Evolutionary conservation across 1,139 yeast genomes (phyloP).

Genomic region (Taiozyma sp.): DNA sequence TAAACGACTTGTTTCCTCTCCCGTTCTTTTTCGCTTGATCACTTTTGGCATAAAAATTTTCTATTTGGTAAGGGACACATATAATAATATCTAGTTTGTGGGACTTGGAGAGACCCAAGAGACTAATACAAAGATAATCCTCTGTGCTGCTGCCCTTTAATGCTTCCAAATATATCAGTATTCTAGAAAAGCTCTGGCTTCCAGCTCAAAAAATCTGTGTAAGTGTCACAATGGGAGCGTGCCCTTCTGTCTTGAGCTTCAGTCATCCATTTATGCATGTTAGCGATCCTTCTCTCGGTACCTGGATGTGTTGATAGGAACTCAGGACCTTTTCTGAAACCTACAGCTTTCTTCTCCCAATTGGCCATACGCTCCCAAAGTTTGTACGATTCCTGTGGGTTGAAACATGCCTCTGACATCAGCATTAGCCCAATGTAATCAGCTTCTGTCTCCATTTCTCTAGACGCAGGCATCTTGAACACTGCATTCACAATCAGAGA

Average conservation of each 20-base stretch:
- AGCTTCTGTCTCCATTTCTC: conserved; percentile 95
- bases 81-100: background rate
- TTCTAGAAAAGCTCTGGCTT: background rate
- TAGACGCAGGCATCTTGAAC: conserved; percentile 74
- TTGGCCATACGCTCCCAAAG: conserved; percentile 81
- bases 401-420: conserved; percentile 84
- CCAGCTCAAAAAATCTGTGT: conserved; percentile 7
- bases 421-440: conserved; percentile 90
- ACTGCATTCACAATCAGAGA: conserved; percentile 52
- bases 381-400: conserved; percentile 64
- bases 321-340: conserved; percentile 38
- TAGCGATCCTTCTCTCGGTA: conserved; percentile 61
- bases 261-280: conserved; percentile 69
- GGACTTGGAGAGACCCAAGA: no score
- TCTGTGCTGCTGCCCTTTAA: no score
- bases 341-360: conserved; percentile 39
- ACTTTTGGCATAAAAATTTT: background rate
- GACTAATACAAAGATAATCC: no score
- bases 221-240: conserved; percentile 11
- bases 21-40: no score
- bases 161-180: no score
- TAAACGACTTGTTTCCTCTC: no score
- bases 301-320: conserved; percentile 90
- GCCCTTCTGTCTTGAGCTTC: conserved; percentile 36
- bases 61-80: background rate